phyloP scores from a whole-genome alignment of 2,329 filamentous ascomycete species.

The Coniosporium tulheliwenetii region DNA sequence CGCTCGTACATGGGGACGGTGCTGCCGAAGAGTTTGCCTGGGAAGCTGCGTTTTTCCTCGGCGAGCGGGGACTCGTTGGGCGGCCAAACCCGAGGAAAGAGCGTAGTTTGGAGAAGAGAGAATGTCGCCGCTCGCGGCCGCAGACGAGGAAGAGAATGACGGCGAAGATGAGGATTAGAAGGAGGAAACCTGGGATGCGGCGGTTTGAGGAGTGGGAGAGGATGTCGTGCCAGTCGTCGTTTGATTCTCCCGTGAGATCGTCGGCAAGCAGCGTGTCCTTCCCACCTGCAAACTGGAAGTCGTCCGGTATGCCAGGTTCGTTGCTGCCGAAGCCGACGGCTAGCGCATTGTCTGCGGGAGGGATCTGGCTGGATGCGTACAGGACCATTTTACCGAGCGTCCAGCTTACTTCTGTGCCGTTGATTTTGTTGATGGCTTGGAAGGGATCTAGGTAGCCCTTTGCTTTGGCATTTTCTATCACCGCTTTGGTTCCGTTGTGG shows the following conservation, averaged over 20 bases:
- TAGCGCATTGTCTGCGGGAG: slow-evolving; percentile 43
- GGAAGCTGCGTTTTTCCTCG: slow-evolving; percentile 11
- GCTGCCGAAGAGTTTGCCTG: slow-evolving; percentile 46
- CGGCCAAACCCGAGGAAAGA: slow-evolving; percentile 29
- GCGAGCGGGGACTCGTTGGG: slow-evolving; percentile 12
- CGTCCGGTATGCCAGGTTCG: slow-evolving; percentile 44
- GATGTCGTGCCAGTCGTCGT: slow-evolving; percentile 37
- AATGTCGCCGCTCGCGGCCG: slow-evolving; percentile 57
- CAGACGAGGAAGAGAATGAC: slow-evolving; percentile 59
- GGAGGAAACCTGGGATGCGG: slow-evolving; percentile 56
- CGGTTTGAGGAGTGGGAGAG: slow-evolving; percentile 50
- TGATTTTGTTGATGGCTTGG: slow-evolving; percentile 83
- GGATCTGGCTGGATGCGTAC: slow-evolving; percentile 80
- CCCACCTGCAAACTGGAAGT: slow-evolving; percentile 70
- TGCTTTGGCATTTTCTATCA: slow-evolving; percentile 51
- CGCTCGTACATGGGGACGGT: slow-evolving; percentile 54
- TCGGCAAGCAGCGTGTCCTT: slow-evolving; percentile 26
- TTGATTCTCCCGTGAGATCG: slow-evolving; percentile 25
- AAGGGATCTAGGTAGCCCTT: slow-evolving; percentile 74
- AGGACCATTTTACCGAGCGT: slow-evolving; percentile 92
- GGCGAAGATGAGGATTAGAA: slow-evolving; percentile 61
- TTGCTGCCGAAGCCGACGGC: slow-evolving; percentile 94
- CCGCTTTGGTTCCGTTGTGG: slow-evolving; percentile 58
- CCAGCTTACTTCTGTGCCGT: slow-evolving; percentile 89
- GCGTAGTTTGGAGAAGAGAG: slow-evolving; percentile 38